Percentiles rank a stretch among this genome's conserved stretches.
phyloP scores from a whole-genome alignment of 1,139 yeast species.

The Pichia sp. region DNA sequence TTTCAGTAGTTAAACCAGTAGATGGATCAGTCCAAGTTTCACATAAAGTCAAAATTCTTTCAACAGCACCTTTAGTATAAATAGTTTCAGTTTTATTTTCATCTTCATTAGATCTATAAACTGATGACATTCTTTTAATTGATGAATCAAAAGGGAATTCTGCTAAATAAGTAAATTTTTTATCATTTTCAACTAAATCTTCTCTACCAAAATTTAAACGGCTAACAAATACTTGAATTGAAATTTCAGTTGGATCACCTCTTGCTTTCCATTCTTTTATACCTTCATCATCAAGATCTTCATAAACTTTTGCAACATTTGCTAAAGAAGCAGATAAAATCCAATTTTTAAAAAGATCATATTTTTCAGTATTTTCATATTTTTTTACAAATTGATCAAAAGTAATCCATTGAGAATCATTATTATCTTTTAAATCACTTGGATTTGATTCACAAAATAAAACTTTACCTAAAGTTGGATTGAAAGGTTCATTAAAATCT shows the following conservation, averaged over 20 bases:
- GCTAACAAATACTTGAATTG: slow-evolving; percentile 66
- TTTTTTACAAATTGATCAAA: slow-evolving; percentile 20
- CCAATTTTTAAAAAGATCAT: slow-evolving; percentile 41
- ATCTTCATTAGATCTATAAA: slow-evolving; percentile 39
- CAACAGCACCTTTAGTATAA: slow-evolving; percentile 77
- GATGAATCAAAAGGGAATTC: slow-evolving; percentile 80
- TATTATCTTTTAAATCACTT: slow-evolving; percentile 28
- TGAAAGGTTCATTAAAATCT: slow-evolving; percentile 61
- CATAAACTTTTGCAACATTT: slow-evolving; percentile 58
- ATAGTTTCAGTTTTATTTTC: slow-evolving; percentile 33
- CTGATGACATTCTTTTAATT: slow-evolving; percentile 66
- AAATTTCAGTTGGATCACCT: slow-evolving; percentile 84
- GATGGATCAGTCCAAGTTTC: slow-evolving; percentile 44
- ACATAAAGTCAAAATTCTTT: slow-evolving; percentile 59
- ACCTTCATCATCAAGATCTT: slow-evolving; percentile 37
- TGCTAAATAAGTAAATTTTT: slow-evolving; percentile 39
- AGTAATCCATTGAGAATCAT: slow-evolving; percentile 28
- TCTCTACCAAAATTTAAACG: slow-evolving; percentile 49
- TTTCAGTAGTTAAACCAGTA: slow-evolving; percentile 30
- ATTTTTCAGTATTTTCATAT: slow-evolving; percentile 20
- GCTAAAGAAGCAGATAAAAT: slow-evolving; percentile 61
- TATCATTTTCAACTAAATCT: slow-evolving; percentile 34
- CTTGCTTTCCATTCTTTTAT: slow-evolving; percentile 58
- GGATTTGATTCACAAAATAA: slow-evolving; percentile 41
- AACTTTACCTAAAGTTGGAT: slow-evolving; percentile 64